Percentiles rank a stretch among this genome's conserved stretches.
Evolutionary conservation across 2,329 filamentous ascomycete species (phyloP).

Genomic region (Colletotrichum theobromicola): DNA sequence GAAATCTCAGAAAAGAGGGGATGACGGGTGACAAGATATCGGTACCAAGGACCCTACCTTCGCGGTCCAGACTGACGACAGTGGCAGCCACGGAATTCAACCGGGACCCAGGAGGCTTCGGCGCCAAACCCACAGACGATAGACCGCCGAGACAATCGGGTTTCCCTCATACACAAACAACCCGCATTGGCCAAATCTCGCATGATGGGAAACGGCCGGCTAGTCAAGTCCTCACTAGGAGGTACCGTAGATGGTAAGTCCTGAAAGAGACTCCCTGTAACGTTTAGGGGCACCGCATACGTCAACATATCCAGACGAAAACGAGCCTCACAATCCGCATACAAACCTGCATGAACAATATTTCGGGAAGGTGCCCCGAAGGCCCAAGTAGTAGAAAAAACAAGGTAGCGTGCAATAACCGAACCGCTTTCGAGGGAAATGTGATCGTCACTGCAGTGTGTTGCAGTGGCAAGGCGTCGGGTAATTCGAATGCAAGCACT

Average conservation of each 20-base stretch:
- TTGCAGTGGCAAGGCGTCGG: not conserved
- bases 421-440: not conserved
- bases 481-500: not conserved
- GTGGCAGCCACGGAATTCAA: not conserved
- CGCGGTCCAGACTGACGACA: not conserved
- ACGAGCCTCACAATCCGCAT: not conserved
- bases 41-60: not conserved
- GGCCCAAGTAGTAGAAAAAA: not conserved
- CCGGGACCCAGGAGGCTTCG: not conserved
- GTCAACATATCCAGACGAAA: not conserved
- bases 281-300: not conserved
- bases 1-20: not conserved
- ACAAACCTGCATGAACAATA: not conserved
- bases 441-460: not conserved
- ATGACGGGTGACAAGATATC: not conserved
- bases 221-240: not conserved
- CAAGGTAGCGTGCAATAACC: not conserved
- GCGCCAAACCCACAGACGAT: not conserved
- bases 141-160: not conserved
- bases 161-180: not conserved
- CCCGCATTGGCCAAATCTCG: not conserved
- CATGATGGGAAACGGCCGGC: not conserved
- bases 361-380: not conserved
- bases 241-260: not conserved
- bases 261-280: not conserved